These are phyloP conservation scores for Vairimorpha necatrix DNA, from an alignment of 371 early-diverging fungal species.

Conservation along the genomic window DNA sequence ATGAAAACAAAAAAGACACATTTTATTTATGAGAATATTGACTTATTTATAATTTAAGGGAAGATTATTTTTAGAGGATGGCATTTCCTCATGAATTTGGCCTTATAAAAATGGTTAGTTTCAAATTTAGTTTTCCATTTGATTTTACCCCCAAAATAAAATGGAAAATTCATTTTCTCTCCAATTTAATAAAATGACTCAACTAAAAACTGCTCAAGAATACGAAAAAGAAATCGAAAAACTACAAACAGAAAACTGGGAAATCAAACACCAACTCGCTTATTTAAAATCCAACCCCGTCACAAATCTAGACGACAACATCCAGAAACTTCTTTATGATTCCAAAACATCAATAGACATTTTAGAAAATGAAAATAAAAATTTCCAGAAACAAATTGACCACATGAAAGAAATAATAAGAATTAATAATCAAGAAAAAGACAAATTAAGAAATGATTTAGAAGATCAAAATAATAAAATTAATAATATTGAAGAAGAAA, in stretches of 20 bases:
- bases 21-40: no score
- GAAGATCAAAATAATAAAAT: constrained; percentile 8
- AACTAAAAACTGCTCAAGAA: constrained; percentile 56
- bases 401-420: constrained; percentile 27
- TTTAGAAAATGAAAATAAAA: constrained; percentile 41
- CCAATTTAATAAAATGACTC: constrained; percentile 54
- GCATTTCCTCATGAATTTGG: no score
- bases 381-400: constrained; percentile 14
- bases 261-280: constrained; percentile 54
- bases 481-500: constrained; percentile 48
- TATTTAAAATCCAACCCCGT: constrained; percentile 10
- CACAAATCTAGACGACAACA: constrained; percentile 18
- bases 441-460: constrained; percentile 8
- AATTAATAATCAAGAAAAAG: constrained; percentile 4
- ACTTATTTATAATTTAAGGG: no score
- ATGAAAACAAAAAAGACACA: no score
- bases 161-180: constrained; percentile 59
- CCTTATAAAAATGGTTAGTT: no score
- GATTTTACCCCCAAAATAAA: constrained; percentile 2
- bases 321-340: constrained; percentile 50
- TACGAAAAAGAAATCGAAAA: constrained; percentile 57
- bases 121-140: no score
- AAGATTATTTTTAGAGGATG: no score
- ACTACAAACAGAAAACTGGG: constrained; percentile 53
- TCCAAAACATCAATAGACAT: constrained; percentile 25